These are phyloP conservation scores for Diutina scorzettiae DNA, from an alignment of 1,139 yeast species.

Conservation along the genomic window DNA sequence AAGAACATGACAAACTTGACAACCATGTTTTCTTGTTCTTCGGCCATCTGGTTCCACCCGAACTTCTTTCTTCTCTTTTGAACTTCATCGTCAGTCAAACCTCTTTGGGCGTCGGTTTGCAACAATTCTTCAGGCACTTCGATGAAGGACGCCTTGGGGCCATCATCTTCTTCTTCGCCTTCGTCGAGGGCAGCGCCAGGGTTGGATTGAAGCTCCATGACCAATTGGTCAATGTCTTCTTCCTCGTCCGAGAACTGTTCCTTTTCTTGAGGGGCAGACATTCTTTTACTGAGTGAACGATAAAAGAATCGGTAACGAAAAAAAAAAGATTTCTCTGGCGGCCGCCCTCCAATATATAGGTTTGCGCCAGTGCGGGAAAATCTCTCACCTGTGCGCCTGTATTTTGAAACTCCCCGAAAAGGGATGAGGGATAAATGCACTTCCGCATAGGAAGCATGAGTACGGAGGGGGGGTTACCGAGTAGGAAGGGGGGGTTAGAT, in stretches of 20 bases:
- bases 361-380: not conserved
- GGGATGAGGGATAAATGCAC: not conserved
- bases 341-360: no score
- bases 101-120: slow-evolving; percentile 75
- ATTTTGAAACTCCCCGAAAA: not conserved
- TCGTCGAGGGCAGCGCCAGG: slow-evolving; percentile 29
- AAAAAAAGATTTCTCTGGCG: not conserved
- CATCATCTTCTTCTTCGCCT: slow-evolving; percentile 41
- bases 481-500: no score
- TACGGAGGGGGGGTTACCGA: not conserved
- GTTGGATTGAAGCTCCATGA: slow-evolving; percentile 81
- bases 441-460: not conserved
- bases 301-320: slow-evolving; percentile 1
- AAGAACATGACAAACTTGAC: slow-evolving; percentile 86
- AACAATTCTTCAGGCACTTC: slow-evolving; percentile 85
- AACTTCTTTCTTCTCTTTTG: slow-evolving; percentile 81
- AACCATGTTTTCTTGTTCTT: slow-evolving; percentile 75
- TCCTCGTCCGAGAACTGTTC: slow-evolving; percentile 29
- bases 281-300: slow-evolving; percentile 5
- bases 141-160: slow-evolving; percentile 36
- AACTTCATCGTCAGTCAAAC: slow-evolving; percentile 78
- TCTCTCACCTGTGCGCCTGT: slow-evolving; percentile 2
- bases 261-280: slow-evolving; percentile 6
- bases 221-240: slow-evolving; percentile 82
- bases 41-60: slow-evolving; percentile 92